Percentiles rank a stretch among this genome's conserved stretches.
These are phyloP conservation scores for Coprinellus micaceus DNA, from an alignment of 768 basidiomycete species.

Conservation along the genomic window DNA sequence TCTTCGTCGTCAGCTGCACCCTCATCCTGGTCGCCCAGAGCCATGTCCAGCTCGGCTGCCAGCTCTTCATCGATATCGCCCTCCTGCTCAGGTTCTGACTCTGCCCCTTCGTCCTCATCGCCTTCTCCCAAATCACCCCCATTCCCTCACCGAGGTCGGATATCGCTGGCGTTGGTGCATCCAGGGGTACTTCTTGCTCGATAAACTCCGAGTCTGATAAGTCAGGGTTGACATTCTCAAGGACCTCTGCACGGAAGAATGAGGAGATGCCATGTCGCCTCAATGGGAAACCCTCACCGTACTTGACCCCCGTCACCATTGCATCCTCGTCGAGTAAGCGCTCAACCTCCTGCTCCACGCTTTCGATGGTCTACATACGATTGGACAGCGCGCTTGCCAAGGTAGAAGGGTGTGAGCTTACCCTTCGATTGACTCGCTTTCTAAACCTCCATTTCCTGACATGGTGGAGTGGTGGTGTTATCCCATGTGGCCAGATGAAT, in stretches of 20 bases:
- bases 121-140: slow-evolving; percentile 53
- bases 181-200: slow-evolving; percentile 61
- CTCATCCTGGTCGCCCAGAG: slow-evolving; percentile 68
- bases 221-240: slow-evolving; percentile 90
- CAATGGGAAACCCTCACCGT: slow-evolving; percentile 54
- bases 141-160: slow-evolving; percentile 64
- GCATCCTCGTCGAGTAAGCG: slow-evolving; percentile 78
- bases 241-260: slow-evolving; percentile 63
- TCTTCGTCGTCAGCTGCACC: slow-evolving; percentile 64
- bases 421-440: slow-evolving; percentile 80
- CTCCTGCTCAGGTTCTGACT: slow-evolving; percentile 62
- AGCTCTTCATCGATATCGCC: slow-evolving; percentile 87
- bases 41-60: slow-evolving; percentile 82
- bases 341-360: slow-evolving; percentile 91
- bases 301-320: slow-evolving; percentile 70
- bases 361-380: slow-evolving; percentile 63
- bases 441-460: slow-evolving; percentile 90
- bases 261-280: neutral
- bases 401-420: slow-evolving; percentile 30
- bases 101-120: slow-evolving; percentile 56
- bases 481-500: slow-evolving; percentile 95
- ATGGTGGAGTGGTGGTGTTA: slow-evolving; percentile 89
- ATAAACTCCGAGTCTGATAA: slow-evolving; percentile 86
- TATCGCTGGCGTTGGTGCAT: slow-evolving; percentile 68
- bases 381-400: neutral